Conservation (phyloP, 2,329 filamentous ascomycete species). For the Fusarium pseudograminearum region DNA sequence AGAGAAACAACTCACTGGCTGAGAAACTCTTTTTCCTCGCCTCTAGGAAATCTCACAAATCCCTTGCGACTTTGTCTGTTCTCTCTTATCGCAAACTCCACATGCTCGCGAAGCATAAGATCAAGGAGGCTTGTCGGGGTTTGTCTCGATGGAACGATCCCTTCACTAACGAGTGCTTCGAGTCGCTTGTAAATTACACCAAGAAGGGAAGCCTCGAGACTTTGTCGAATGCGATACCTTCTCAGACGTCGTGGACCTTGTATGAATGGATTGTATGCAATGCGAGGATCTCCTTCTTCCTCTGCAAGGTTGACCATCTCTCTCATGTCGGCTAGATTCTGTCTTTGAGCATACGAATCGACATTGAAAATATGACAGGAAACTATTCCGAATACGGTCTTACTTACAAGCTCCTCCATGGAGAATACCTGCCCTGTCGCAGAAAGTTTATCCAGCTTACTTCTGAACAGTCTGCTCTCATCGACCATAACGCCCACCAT, state of each 20-base stretch:
- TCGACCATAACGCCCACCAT: constrained; percentile 16
- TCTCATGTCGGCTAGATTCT: constrained; percentile 6
- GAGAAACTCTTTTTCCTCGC: not conserved
- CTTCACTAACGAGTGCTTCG: not conserved
- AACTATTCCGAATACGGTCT: constrained; percentile 4
- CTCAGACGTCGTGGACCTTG: constrained; percentile 20
- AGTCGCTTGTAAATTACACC: not conserved
- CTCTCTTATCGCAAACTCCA: not conserved
- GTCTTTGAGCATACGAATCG: constrained; percentile 13
- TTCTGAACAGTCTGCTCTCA: constrained; percentile 1
- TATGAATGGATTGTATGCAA: constrained; percentile 11
- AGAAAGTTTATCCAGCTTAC: not conserved
- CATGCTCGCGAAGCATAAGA: constrained; percentile 24
- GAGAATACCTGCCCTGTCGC: constrained; percentile 14
- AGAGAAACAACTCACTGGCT: not conserved
- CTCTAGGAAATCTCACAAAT: not conserved
- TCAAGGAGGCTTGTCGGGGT: constrained; percentile 28
- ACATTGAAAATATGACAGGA: not conserved
- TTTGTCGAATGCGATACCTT: not conserved
- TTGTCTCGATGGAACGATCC: constrained; percentile 8
- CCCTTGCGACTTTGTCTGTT: fast-evolving
- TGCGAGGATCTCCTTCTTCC: not conserved
- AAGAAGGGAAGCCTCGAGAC: not conserved
- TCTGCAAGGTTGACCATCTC: constrained; percentile 14
- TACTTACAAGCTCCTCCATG: constrained; percentile 13